Percentiles rank a stretch among this genome's conserved stretches.
phyloP scores from a whole-genome alignment of 768 basidiomycete genomes.

The Lentinula sp. region DNA sequence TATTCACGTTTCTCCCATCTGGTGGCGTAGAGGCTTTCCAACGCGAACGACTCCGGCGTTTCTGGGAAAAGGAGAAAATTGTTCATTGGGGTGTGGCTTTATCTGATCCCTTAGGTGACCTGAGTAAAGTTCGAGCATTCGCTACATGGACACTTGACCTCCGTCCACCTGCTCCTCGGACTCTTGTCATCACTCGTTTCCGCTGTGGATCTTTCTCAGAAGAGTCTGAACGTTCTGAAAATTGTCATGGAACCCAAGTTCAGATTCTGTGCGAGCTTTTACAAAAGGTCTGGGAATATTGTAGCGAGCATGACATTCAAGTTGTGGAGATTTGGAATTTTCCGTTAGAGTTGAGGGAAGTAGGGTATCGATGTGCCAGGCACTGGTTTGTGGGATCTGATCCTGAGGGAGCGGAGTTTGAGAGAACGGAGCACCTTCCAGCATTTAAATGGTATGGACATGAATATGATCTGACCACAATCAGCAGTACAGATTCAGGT shows the following conservation, averaged over 20 bases:
- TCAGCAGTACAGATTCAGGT: too few species aligned
- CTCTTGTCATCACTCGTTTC: constrained; percentile 41
- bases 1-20: constrained; percentile 31
- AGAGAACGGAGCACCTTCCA: constrained; percentile 33
- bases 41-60: constrained; percentile 19
- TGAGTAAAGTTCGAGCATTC: constrained; percentile 12
- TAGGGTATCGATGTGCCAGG: constrained; percentile 9
- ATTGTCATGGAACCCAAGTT: too few species aligned
- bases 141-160: constrained; percentile 43
- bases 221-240: background rate
- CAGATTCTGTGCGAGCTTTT: constrained; percentile 19
- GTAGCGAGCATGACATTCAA: constrained; percentile 24
- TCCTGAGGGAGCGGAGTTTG: constrained; percentile 19
- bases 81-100: constrained; percentile 3
- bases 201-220: constrained; percentile 9
- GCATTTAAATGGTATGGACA: constrained; percentile 44
- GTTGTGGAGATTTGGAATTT: constrained; percentile 45
- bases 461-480: constrained; percentile 9
- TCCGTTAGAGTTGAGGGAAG: constrained; percentile 21
- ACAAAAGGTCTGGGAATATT: constrained; percentile 24
- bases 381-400: constrained; percentile 15
- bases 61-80: constrained; percentile 4
- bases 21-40: constrained; percentile 44
- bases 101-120: background rate
- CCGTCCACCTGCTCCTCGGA: constrained; percentile 19